Evolutionary conservation across 1,284 basidiomycete genomes (phyloP).

Genomic region (Apiotrichum gamsii): DNA sequence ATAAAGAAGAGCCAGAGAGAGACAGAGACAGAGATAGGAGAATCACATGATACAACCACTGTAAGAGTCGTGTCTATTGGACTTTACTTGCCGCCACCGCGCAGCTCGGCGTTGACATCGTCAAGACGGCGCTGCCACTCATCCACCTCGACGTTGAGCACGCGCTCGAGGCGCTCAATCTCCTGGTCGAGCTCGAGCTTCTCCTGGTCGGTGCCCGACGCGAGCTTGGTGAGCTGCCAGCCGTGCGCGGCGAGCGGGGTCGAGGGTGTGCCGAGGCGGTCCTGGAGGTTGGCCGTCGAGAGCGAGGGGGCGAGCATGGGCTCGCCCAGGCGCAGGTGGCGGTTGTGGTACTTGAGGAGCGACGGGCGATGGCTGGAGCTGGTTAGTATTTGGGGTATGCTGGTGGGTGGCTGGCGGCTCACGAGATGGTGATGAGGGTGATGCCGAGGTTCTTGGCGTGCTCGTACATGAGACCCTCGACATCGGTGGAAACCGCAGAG

Average conservation of each 20-base stretch:
- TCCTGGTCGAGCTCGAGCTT: conserved; percentile 49
- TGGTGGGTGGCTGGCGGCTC: conserved; percentile 8
- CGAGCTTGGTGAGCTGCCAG: conserved; percentile 42
- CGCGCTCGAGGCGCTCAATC: conserved; percentile 36
- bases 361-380: conserved; percentile 49
- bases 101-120: conserved; percentile 54
- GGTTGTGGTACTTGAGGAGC: conserved; percentile 52
- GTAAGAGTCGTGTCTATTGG: background rate
- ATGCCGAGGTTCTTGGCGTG: conserved; percentile 86
- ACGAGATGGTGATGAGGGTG: conserved; percentile 85
- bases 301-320: conserved; percentile 20
- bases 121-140: conserved; percentile 60
- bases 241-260: conserved; percentile 31
- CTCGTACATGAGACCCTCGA: conserved; percentile 94
- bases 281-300: conserved; percentile 13
- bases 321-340: conserved; percentile 48
- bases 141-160: conserved; percentile 56
- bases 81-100: conserved; percentile 17
- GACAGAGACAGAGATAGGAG: too few relatives aligned
- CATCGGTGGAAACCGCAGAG: conserved; percentile 91
- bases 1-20: background rate
- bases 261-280: conserved; percentile 32
- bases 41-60: too few relatives aligned
- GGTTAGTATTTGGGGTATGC: too few relatives aligned
- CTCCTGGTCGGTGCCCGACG: conserved; percentile 32